Base-by-base conservation (phyloP, 495 filamentous ascomycete species). In the Thozetella sp. region DNA sequence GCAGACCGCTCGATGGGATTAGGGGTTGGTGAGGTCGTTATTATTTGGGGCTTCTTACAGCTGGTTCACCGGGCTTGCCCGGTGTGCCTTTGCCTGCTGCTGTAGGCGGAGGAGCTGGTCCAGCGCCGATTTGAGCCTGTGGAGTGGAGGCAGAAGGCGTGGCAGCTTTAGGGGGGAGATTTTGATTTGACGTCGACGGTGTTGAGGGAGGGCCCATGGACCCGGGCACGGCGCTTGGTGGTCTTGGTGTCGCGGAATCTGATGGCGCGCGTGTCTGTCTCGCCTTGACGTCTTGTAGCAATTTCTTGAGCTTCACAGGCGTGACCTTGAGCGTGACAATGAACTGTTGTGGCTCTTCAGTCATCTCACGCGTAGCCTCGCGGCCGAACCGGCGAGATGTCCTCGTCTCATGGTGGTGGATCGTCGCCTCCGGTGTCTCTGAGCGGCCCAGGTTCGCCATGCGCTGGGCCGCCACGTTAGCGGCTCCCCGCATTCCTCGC, bases 401-500 rank as follows among this genome's bases (percentile, higher is more conserved):
- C 62, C 89, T 76, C 1, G 88, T 88, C 67, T 93, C 92, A 65
- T 89, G 86, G 63, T 92, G 88, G 71, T 91, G 85, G 23, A 88
- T 73, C 59, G 77, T 77, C 25, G 84, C 76, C 71, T 98, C 95
- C 1, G 96, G 95, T 0, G 95, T 97, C 65, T 92, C 90, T 15
- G 93, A 97, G 40, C 95, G 88, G 25, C 88, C 92, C 27, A 96
- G 67, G 61, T 90, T 92, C 9, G 91, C 89, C 74, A 86, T 84
- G 55, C 84, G 76, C 67, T 85, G 82, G 66, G 93, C 89, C 24
- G 93, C 93, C 22, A 90, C 93, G 40, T 82, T 89, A 56, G 91
- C 93, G 20, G 91, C 93, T 26, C 88, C 92, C 58, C 89, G 86
- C 86, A 97, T 93, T 20, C 88, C 89, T 72, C 93, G 81, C n/a